These are phyloP conservation scores for Euptelea pleiosperma DNA, from an alignment of 164 flowering plant genomes.

Conservation along the genomic window DNA sequence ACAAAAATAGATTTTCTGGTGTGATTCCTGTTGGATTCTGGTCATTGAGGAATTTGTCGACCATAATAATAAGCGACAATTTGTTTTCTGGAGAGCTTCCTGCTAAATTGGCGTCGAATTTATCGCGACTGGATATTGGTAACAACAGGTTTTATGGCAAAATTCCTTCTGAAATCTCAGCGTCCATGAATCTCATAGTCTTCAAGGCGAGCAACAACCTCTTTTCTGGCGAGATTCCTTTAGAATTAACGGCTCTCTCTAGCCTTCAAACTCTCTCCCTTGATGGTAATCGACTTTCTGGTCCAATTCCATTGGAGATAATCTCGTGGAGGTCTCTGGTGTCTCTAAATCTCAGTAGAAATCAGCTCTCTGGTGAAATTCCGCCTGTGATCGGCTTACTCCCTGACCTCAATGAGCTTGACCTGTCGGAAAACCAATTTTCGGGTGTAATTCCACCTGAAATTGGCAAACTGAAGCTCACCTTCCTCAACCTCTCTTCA, in stretches of 20 bases:
- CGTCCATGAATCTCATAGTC: constrained; percentile 27
- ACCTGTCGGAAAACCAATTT: constrained; percentile 44
- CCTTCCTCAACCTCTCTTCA: constrained; percentile 45
- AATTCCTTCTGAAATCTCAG: constrained; percentile 33
- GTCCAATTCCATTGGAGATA: constrained; percentile 37
- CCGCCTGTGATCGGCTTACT: constrained; percentile 37
- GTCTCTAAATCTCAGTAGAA: constrained; percentile 36
- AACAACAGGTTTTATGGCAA: constrained; percentile 49
- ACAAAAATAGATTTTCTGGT: constrained; percentile 43
- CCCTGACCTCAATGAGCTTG: constrained; percentile 31
- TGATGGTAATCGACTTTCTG: constrained; percentile 44
- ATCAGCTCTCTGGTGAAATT: constrained; percentile 42
- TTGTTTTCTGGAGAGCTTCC: constrained; percentile 50
- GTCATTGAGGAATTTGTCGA: constrained; percentile 23
- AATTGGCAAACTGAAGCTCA: constrained; percentile 24
- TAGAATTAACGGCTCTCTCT: constrained; percentile 37
- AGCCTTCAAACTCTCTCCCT: constrained; percentile 30
- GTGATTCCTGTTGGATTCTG: constrained; percentile 42
- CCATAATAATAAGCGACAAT: constrained; percentile 31
- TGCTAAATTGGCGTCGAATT: constrained; percentile 20
- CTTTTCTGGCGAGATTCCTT: constrained; percentile 46
- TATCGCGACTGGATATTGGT: constrained; percentile 41
- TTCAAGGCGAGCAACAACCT: constrained; percentile 49
- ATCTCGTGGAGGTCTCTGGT: constrained; percentile 38
- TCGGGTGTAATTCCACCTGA: constrained; percentile 44